A percentile compares a stretch with the other conserved stretches of the same genome.
phyloP scores from a whole-genome alignment of 805 yeast genomes.

The Kuraishia hungarica region DNA sequence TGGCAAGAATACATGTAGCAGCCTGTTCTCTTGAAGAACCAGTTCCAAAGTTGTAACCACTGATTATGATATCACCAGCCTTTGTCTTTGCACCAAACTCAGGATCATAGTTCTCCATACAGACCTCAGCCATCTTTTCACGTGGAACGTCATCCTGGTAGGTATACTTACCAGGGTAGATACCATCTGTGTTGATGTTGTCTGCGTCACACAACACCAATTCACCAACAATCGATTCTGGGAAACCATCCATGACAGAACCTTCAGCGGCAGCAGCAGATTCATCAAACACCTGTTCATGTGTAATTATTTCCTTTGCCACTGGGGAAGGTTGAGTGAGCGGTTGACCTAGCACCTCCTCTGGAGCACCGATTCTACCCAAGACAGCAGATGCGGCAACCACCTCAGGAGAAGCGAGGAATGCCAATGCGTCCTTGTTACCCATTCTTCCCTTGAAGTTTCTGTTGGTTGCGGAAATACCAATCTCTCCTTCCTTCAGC shows the following conservation, averaged over 20 bases:
- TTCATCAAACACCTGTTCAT: constrained; percentile 19
- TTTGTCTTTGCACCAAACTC: constrained; percentile 77
- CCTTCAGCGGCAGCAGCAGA: constrained; percentile 35
- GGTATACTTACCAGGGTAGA: constrained; percentile 97
- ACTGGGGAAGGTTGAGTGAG: constrained; percentile 42
- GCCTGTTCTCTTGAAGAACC: constrained; percentile 99
- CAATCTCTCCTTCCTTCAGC: constrained; percentile 92
- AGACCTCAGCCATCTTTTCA: constrained; percentile 96
- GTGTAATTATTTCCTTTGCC: constrained; percentile 29
- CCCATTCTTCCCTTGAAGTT: constrained; percentile 99
- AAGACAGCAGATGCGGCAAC: constrained; percentile 98
- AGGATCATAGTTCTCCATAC: constrained; percentile 97
- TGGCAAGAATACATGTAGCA: constrained; percentile 93
- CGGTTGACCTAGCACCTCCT: constrained; percentile 59
- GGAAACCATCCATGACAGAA: constrained; percentile 87
- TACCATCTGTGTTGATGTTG: constrained; percentile 95
- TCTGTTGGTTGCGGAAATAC: constrained; percentile 96
- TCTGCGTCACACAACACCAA: constrained; percentile 94
- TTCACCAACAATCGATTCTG: constrained; percentile 83
- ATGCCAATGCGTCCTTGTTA: constrained; percentile 90
- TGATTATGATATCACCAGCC: constrained; percentile 82
- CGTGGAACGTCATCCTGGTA: constrained; percentile 95
- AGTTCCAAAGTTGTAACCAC: constrained; percentile 96
- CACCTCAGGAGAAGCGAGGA: constrained; percentile 93
- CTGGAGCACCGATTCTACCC: constrained; percentile 91